Evolutionary conservation across 352 stramenopile species (phyloP).

Genomic region (Phytophthora pisi): DNA sequence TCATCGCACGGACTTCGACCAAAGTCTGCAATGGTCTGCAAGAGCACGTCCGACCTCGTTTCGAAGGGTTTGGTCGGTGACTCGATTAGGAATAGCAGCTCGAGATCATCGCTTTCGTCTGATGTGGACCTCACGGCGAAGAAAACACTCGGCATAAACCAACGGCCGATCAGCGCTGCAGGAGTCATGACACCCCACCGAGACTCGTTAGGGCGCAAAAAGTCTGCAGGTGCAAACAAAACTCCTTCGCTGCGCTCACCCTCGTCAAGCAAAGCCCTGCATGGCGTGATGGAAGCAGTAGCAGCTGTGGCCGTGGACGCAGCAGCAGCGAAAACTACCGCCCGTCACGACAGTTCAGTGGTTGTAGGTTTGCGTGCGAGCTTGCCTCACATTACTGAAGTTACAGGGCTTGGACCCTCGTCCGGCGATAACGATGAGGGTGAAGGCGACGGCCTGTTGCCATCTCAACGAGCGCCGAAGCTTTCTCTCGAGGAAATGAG

Average conservation of each 20-base stretch:
- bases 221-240: not conserved
- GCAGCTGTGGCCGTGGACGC: not conserved
- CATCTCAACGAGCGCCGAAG: conserved; percentile 7
- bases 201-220: conserved; percentile 16
- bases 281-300: conserved; percentile 13
- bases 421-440: not conserved
- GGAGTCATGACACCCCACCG: conserved; percentile 26
- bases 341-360: conserved; percentile 19
- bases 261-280: conserved; percentile 3
- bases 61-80: conserved; percentile 9
- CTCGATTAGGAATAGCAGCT: not conserved
- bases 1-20: conserved; percentile 30
- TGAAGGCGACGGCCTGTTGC: conserved; percentile 9
- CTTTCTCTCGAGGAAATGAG: conserved; percentile 66
- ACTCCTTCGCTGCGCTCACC: not conserved
- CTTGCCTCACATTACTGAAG: conserved; percentile 39
- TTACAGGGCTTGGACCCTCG: conserved; percentile 4
- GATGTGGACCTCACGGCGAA: conserved; percentile 1
- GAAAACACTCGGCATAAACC: not conserved
- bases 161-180: conserved; percentile 45
- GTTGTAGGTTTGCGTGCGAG: conserved; percentile 15
- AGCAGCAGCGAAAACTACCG: conserved; percentile 10
- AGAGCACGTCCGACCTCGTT: conserved; percentile 45
- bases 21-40: conserved; percentile 55
- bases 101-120: not conserved